phyloP scores from a whole-genome alignment of 306 rosid genomes.

The Glycine latifolia region DNA sequence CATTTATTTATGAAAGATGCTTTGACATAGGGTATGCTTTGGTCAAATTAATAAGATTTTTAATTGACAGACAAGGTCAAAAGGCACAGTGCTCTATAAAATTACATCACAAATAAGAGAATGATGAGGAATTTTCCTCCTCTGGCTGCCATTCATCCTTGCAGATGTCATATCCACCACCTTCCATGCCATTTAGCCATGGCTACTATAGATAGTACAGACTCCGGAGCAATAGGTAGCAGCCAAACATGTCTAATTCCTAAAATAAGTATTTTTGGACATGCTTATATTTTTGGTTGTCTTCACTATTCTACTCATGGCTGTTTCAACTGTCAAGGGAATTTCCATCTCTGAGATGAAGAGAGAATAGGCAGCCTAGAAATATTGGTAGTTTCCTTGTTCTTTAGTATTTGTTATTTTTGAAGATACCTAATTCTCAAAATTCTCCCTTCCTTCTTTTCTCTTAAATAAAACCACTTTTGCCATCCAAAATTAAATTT shows the following conservation, averaged over 20 bases:
- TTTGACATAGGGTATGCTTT: background rate
- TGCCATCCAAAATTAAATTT: conserved; percentile 1
- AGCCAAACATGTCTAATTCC: background rate
- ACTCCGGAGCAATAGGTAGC: background rate
- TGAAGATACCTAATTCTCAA: conserved; percentile 6
- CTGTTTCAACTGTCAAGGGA: background rate
- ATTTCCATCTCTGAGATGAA: background rate
- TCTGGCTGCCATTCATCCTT: background rate
- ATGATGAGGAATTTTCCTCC: background rate
- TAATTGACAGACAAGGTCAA: background rate
- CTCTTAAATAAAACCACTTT: conserved; percentile 14
- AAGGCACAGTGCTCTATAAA: background rate
- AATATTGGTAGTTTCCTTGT: background rate
- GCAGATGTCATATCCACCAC: background rate
- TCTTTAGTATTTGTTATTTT: background rate
- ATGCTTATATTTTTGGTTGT: conserved; percentile 16
- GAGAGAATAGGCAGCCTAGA: conserved; percentile 25
- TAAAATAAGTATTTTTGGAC: background rate
- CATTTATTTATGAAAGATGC: background rate
- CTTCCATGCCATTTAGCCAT: background rate
- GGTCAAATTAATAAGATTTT: background rate
- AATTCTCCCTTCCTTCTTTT: conserved; percentile 8
- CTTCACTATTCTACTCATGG: background rate
- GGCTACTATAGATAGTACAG: background rate
- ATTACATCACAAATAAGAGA: background rate